Evolutionary conservation across 2,329 filamentous ascomycete genomes (phyloP).

Genomic region (Fusarium coffeatum): DNA sequence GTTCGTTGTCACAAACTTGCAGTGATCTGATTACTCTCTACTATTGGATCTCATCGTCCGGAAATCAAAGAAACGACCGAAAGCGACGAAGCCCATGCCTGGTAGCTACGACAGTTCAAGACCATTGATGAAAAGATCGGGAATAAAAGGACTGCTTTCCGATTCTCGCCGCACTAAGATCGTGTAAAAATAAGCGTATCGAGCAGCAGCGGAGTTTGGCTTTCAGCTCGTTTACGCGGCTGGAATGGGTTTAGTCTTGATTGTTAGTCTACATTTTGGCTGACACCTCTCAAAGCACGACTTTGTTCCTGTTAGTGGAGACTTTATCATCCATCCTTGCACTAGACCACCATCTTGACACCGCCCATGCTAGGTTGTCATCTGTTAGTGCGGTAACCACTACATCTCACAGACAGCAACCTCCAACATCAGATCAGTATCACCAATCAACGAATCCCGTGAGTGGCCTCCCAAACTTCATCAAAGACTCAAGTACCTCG

Average conservation of each 20-base stretch:
- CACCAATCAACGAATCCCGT: background rate
- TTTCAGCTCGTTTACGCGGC: conserved; percentile 39
- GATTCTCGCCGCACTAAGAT: background rate
- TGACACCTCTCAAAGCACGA: background rate
- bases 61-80: fast-evolving
- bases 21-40: fast-evolving
- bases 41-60: fast-evolving
- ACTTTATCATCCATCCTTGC: fast-evolving
- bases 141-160: background rate
- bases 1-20: background rate
- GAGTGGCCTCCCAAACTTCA: background rate
- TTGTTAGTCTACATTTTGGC: background rate
- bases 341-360: background rate
- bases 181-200: background rate
- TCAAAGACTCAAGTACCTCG: background rate
- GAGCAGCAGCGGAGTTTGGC: conserved; percentile 5
- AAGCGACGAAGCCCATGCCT: background rate
- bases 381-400: background rate
- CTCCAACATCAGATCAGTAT: background rate
- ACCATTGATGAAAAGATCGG: too few relatives aligned
- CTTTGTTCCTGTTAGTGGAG: background rate
- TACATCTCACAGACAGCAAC: too few relatives aligned
- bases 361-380: fast-evolving
- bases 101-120: background rate
- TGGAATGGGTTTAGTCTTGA: conserved; percentile 39